Evolutionary conservation across 345 rosid genomes (phyloP).

Genomic region (Pelargonium nanum): DNA sequence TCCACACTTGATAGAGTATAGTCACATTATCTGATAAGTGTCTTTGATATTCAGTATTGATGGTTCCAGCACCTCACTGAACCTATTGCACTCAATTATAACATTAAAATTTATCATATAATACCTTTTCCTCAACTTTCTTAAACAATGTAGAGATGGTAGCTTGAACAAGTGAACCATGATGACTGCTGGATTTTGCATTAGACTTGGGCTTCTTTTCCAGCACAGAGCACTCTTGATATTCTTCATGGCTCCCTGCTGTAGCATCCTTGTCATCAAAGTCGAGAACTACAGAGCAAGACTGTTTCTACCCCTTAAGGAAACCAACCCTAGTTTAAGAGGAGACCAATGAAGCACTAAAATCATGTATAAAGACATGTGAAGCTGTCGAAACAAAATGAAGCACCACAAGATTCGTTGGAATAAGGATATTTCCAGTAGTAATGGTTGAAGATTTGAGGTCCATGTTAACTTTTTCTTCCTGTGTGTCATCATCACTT

Average conservation of each 20-base stretch:
- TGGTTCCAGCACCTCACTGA: no score
- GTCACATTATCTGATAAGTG: no score
- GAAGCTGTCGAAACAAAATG: constrained; percentile 5
- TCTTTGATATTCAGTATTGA: no score
- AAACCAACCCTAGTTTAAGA: constrained; percentile 1
- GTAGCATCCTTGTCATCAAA: constrained; percentile 12
- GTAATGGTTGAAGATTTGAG: constrained; percentile 14
- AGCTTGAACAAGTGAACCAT: constrained; percentile 60
- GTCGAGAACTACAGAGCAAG: constrained; percentile 9
- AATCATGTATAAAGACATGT: constrained; percentile 1
- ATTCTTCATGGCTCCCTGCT: background rate
- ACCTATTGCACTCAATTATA: no score
- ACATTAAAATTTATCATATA: background rate
- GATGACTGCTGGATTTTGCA: constrained; percentile 21
- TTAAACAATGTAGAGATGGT: constrained; percentile 66
- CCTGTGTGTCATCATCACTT: constrained; percentile 37
- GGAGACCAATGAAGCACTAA: background rate
- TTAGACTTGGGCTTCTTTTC: constrained; percentile 12
- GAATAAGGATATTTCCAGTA: constrained; percentile 15
- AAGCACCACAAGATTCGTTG: background rate
- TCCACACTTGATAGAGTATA: no score
- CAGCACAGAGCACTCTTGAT: background rate
- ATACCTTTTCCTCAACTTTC: constrained; percentile 57
- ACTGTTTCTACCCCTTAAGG: constrained; percentile 21
- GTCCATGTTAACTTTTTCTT: constrained; percentile 26